Evolutionary conservation across 306 rosid genomes (phyloP), one percentile per base, ranked within the genome.

Genomic region (Trichosanthes truncata): DNA sequence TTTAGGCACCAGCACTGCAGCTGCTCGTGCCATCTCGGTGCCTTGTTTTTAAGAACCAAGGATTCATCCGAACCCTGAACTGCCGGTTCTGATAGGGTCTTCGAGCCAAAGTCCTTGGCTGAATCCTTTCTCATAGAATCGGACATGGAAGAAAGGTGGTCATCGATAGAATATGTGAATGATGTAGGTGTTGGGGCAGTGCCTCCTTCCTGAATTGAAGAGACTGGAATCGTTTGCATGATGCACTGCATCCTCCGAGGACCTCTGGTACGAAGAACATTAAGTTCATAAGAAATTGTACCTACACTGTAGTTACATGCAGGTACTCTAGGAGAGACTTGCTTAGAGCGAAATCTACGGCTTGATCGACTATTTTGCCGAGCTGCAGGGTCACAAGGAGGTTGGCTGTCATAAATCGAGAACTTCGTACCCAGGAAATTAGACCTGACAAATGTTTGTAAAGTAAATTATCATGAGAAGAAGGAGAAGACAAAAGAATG

Each of bases 21-120:
- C 83, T 92, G 95, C 83, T 95, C 98, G 46, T 95, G 97, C 97
- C 97, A 95, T 83, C 97, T 82, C 20, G 97, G 97, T 80, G 92
- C 86, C 90, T 92, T 92, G 83, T 89, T 92, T 82, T 92, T 89
- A 62, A 92, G 90, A 38, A 83, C 83, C 66, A 92, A 83, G 9
- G 91, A 84, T 51, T 87, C 89, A 26, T 68, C 76, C 36, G 67
- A 80, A 3, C 76, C 83, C 18, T 57, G 88, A 77, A 56, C 78
- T 3, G 60, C 68, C 21, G 84, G 45, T 79, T 80, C 90, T 38
- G 78, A 57, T 62, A 81, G 83, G 85, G 52, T 80, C 76, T 80
- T 77, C 29, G 89, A 79, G 86, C 81, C 80, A 57, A 82, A 78
- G 74, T 82, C 88, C 43, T 59, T 49, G 53, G 76, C 35, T 23